Percentiles rank a stretch among this genome's conserved stretches.
Evolutionary conservation across 495 filamentous ascomycete species (phyloP).

Genomic region (Neurospora sublineolata): DNA sequence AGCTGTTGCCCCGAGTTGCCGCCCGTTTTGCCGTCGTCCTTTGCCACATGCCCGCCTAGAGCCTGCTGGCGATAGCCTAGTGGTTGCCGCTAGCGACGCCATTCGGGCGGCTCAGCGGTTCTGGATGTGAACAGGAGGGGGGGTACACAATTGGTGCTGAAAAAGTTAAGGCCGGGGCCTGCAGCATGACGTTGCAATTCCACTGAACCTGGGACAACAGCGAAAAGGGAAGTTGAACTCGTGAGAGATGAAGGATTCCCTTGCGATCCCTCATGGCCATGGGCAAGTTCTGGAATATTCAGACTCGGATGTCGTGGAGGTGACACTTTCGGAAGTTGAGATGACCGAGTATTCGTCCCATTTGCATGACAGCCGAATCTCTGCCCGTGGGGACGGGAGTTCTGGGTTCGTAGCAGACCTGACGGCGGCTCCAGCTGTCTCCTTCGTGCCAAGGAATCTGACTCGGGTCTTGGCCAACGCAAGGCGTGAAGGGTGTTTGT

Average conservation of each 20-base stretch:
- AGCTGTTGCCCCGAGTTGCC: background rate
- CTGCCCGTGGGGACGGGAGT: background rate
- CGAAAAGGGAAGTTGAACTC: background rate
- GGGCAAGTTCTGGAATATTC: background rate
- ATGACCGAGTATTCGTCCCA: background rate
- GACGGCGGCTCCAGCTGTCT: background rate
- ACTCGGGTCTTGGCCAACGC: background rate
- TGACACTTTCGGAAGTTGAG: background rate
- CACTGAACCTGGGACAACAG: background rate
- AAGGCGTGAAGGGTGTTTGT: background rate
- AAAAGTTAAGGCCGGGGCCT: background rate
- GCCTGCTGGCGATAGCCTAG: background rate
- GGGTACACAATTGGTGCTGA: background rate
- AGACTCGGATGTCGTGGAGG: background rate
- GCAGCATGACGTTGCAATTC: background rate
- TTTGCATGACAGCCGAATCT: background rate
- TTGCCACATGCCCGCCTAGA: background rate
- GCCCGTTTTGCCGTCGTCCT: background rate
- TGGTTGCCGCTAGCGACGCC: background rate
- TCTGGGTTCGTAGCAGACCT: background rate
- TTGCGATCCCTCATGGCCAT: background rate
- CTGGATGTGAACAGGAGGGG: background rate
- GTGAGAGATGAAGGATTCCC: background rate
- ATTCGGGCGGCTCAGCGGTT: background rate
- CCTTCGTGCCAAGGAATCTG: background rate